Conservation (phyloP, 2,329 filamentous ascomycete species). For the Penicillium sp. region DNA sequence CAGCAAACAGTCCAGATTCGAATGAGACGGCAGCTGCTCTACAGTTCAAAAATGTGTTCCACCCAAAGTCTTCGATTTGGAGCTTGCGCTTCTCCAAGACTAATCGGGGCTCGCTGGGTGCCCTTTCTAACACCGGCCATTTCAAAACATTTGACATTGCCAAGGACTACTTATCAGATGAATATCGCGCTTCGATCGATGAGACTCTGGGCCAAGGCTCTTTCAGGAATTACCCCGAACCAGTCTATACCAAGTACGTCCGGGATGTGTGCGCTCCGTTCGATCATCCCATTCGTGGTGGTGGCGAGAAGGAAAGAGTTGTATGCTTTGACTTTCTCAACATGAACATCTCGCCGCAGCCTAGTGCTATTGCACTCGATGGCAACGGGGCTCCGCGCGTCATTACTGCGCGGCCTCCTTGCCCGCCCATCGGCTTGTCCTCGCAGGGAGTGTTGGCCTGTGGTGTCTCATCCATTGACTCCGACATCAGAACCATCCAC, state of each 20-base stretch:
- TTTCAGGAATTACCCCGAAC: slow-evolving; percentile 39
- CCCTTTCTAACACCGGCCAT: slow-evolving; percentile 55
- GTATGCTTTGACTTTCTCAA: slow-evolving; percentile 59
- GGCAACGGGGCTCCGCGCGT: slow-evolving; percentile 49
- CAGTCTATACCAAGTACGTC: slow-evolving; percentile 43
- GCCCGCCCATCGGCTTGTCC: slow-evolving; percentile 35
- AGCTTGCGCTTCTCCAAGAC: slow-evolving; percentile 57
- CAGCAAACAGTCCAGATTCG: slow-evolving; percentile 26
- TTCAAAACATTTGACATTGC: slow-evolving; percentile 53
- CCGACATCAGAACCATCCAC: slow-evolving; percentile 29
- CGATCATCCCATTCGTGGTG: slow-evolving; percentile 41
- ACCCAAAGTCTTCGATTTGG: slow-evolving; percentile 53
- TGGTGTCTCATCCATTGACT: slow-evolving; percentile 24
- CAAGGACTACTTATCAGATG: slow-evolving; percentile 45
- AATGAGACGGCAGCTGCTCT: slow-evolving; percentile 48
- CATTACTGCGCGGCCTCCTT: slow-evolving; percentile 43
- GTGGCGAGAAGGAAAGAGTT: slow-evolving; percentile 45
- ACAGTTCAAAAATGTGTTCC: slow-evolving; percentile 52
- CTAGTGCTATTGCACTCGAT: slow-evolving; percentile 50
- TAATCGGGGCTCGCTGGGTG: slow-evolving; percentile 53
- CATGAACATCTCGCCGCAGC: slow-evolving; percentile 42
- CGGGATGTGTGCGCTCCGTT: slow-evolving; percentile 44
- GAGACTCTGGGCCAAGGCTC: slow-evolving; percentile 39
- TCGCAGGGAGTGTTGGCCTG: slow-evolving; percentile 33
- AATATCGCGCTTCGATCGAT: slow-evolving; percentile 36